Base-by-base conservation (phyloP, 768 basidiomycete species). In the Psilocybe cyanescens region DNA sequence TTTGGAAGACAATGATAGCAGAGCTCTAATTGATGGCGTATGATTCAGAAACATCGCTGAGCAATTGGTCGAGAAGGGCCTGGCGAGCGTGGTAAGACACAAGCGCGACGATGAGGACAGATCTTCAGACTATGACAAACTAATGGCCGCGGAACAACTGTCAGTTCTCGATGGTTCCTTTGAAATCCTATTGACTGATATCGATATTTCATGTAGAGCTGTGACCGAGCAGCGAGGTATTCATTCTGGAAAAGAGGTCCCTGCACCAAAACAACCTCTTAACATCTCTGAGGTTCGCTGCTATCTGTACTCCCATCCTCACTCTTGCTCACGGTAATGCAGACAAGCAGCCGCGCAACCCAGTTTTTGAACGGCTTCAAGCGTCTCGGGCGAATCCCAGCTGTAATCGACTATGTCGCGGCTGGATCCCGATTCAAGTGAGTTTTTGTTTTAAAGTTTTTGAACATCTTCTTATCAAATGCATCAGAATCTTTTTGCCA, bases 371-470 rank as follows among this genome's bases (percentile, higher is more conserved):
- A 92, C 59, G 85, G 90, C 46, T 96, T 98, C 82, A 99, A 97
- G 76, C 89, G 97, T 30, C 78, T 87, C 54, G 95, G 96, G 5
- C 85, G 83, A 64, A 86, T 96, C 57, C 81, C 89, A 1, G 97
- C 91, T 8, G 78, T 97, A 8, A 93, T 99, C 16, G 96, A 99
- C 44, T 97, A 93, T 71, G 95, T 98, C 56, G 88, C 95, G 45
- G 86, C 94, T 37, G 97, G 96, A 29, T 97, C 96, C 9, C 87
- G 97, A 56, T 99, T 96, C 87, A 99, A 95, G 94, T 93, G 59
- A 33, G 78, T 73, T 17, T 30, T 65, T 41, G 24, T 39, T 58
- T 35, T 53, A 14, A 59, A 29, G 60, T 33, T 39, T 6, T 4
- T 37, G 19, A 31, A 46, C 11, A 55, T 4, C 37, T 50, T 54